Conservation (phyloP, 1,139 yeast species). For the Yamadazyma triangularis region DNA sequence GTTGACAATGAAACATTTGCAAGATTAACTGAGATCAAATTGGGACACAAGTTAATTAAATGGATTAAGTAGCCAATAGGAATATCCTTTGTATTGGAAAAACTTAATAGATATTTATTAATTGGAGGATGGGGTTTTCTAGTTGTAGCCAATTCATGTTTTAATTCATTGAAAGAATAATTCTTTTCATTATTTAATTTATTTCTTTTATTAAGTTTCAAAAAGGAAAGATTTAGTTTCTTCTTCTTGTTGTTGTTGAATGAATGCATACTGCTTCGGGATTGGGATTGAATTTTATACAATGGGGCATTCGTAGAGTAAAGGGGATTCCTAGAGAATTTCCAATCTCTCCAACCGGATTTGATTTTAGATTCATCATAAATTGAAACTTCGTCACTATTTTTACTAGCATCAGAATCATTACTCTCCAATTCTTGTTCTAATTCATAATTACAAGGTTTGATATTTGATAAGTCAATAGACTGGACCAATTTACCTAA, state of each 20-base stretch:
- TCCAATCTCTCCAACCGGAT: conserved; percentile 91
- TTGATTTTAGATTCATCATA: conserved; percentile 18
- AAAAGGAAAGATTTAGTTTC: conserved; percentile 8
- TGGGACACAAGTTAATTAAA: conserved; percentile 55
- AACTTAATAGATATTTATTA: conserved; percentile 52
- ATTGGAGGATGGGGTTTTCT: conserved; percentile 49
- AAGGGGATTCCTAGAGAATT: conserved; percentile 64
- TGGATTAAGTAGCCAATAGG: conserved; percentile 68
- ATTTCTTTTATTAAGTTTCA: conserved; percentile 17
- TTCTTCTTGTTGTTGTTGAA: conserved; percentile 10
- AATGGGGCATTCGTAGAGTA: conserved; percentile 31
- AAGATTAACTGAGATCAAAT: conserved; percentile 45
- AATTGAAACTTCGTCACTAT: conserved; percentile 4
- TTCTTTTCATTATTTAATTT: conserved; percentile 5
- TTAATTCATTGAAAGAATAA: conserved; percentile 1
- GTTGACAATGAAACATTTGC: conserved; percentile 52
- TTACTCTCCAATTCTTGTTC: conserved; percentile 10
- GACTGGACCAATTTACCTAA: conserved; percentile 53
- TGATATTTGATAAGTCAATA: conserved; percentile 53
- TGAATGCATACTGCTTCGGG: conserved; percentile 15
- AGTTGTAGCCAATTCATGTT: not conserved
- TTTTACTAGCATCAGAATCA: conserved; percentile 2
- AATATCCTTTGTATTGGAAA: conserved; percentile 57
- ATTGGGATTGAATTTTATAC: conserved; percentile 23
- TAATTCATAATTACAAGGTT: conserved; percentile 42